Percentiles rank a stretch among this genome's conserved stretches.
These are phyloP conservation scores for Sequoiadendron giganteum DNA, from an alignment of 75 land plant species.

Conservation along the genomic window DNA sequence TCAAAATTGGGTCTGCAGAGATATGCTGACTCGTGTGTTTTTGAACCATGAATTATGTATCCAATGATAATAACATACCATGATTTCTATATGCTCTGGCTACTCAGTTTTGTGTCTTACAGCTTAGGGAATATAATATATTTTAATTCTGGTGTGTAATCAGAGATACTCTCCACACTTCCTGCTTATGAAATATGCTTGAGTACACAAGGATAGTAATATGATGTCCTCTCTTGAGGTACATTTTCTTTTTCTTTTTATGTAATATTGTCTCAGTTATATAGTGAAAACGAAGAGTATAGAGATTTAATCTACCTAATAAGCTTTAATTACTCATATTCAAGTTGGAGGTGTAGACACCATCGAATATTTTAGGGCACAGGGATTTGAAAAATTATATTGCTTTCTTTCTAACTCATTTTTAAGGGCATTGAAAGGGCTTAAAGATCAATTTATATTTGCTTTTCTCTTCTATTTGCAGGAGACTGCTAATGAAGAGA, in stretches of 20 bases:
- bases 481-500: not conserved
- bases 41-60: not conserved
- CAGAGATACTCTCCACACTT: not conserved
- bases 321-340: too few relatives aligned
- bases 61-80: not conserved
- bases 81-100: not conserved
- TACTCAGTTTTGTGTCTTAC: not conserved
- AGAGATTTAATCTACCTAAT: not conserved
- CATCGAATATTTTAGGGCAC: not conserved
- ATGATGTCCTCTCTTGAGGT: not conserved
- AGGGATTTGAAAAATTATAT: not conserved
- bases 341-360: not conserved
- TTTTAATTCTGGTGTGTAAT: not conserved
- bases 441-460: not conserved
- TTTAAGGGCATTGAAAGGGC: not conserved
- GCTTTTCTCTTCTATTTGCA: not conserved
- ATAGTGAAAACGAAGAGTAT: not conserved
- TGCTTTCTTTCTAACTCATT: not conserved
- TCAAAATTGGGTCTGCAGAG: too few relatives aligned
- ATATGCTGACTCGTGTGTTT: too few relatives aligned
- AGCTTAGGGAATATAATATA: not conserved
- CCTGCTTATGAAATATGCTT: not conserved
- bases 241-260: not conserved
- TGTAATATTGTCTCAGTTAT: not conserved
- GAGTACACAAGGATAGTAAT: not conserved